phyloP scores from a whole-genome alignment of 1,139 yeast species.

The Pneumocystis canis region DNA sequence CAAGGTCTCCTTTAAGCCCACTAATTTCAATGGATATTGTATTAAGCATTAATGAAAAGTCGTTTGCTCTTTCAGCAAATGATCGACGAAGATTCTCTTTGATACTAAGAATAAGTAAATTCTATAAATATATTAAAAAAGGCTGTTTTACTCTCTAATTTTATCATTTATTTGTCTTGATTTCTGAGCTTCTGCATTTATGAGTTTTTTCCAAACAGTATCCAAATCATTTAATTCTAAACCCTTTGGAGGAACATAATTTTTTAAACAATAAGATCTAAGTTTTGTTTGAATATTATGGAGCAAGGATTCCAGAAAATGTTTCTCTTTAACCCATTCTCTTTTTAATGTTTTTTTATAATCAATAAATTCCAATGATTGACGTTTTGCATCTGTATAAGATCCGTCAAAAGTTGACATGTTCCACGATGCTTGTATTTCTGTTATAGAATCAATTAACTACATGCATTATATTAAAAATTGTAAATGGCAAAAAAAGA shows the following conservation, averaged over 20 bases:
- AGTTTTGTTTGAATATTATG: constrained; percentile 29
- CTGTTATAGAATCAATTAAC: constrained; percentile 21
- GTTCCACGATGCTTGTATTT: constrained; percentile 16
- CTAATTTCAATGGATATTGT: constrained; percentile 23
- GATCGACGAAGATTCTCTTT: constrained; percentile 35
- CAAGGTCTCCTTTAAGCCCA: constrained; percentile 28
- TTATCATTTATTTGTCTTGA: constrained; percentile 25
- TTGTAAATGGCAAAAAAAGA: not conserved
- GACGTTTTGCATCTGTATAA: constrained; percentile 25
- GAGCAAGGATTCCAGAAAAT: constrained; percentile 26
- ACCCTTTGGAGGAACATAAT: constrained; percentile 27
- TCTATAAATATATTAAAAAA: constrained; percentile 8
- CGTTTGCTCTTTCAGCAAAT: constrained; percentile 31
- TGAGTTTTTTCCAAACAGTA: constrained; percentile 23
- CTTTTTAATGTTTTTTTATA: constrained; percentile 26
- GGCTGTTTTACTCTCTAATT: constrained; percentile 18
- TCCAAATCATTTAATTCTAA: constrained; percentile 24
- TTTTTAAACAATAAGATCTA: constrained; percentile 26
- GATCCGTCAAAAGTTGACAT: constrained; percentile 21
- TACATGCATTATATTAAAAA: not conserved
- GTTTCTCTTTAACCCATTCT: constrained; percentile 28
- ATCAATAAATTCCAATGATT: constrained; percentile 19
- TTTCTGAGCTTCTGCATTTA: constrained; percentile 24
- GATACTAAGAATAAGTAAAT: constrained; percentile 14
- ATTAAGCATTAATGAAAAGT: constrained; percentile 24